A percentile compares a stretch with the other conserved stretches of the same genome.
phyloP scores from a whole-genome alignment of 768 basidiomycete species.

The Sarcodon aspratus region DNA sequence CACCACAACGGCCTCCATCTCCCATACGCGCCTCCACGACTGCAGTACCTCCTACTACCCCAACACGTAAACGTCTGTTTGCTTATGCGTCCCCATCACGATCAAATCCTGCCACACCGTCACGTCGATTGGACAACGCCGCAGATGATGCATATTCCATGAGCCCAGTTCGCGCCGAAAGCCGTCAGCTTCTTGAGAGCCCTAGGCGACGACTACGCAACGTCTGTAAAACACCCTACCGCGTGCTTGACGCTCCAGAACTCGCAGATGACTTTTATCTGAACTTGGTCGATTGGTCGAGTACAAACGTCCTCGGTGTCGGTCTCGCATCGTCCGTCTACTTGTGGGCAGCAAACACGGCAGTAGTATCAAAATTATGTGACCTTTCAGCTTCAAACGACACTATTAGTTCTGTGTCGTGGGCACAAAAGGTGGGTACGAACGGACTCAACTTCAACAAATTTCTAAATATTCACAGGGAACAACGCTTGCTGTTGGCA shows the following conservation, averaged over 20 bases:
- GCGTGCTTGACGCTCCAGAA: constrained; percentile 94
- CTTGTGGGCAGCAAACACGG: constrained; percentile 93
- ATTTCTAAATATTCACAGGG: constrained; percentile 31
- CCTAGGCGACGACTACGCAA: constrained; percentile 72
- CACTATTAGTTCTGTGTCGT: constrained; percentile 78
- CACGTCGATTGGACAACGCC: constrained; percentile 64
- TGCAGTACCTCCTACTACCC: constrained; percentile 26
- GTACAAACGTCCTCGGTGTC: constrained; percentile 89
- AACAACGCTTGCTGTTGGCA: constrained; percentile 86
- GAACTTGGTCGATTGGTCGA: constrained; percentile 95
- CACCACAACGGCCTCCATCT: constrained; percentile 50
- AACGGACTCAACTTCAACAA: constrained; percentile 6
- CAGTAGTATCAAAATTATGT: constrained; percentile 84
- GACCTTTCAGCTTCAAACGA: constrained; percentile 59
- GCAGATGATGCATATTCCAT: constrained; percentile 84
- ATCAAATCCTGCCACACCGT: constrained; percentile 42
- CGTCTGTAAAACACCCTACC: constrained; percentile 91
- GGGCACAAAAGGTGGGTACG: constrained; percentile 65
- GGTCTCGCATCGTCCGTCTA: constrained; percentile 90
- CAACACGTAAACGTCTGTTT: constrained; percentile 51
- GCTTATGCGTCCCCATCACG: constrained; percentile 50
- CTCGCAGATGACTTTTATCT: constrained; percentile 98
- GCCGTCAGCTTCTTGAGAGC: constrained; percentile 71
- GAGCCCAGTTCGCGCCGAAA: constrained; percentile 79
- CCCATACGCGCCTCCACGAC: constrained; percentile 25